These are phyloP conservation scores for Pseudogymnoascus sp. DNA, from an alignment of 2,329 filamentous ascomycete genomes.

Conservation along the genomic window DNA sequence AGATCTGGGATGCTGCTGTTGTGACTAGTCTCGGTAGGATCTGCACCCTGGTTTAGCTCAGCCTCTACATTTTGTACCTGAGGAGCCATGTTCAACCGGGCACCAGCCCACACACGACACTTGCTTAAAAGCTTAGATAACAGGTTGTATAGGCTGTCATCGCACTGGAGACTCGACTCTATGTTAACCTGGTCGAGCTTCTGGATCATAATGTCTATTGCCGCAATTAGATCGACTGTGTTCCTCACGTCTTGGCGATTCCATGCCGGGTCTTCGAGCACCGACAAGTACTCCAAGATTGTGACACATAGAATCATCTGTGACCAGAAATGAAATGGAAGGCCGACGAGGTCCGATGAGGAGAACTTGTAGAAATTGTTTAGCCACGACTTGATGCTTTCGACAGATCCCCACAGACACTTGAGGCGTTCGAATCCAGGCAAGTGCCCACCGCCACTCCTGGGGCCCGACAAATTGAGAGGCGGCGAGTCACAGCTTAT, in stretches of 20 bases:
- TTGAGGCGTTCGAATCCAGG: conserved; percentile 28
- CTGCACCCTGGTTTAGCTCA: not conserved
- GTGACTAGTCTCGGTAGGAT: conserved; percentile 24
- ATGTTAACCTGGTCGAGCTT: conserved; percentile 24
- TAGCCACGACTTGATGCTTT: conserved; percentile 30
- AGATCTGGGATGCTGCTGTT: conserved; percentile 11
- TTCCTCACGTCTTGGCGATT: conserved; percentile 30
- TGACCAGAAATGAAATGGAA: conserved; percentile 33
- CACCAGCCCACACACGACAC: conserved; percentile 11
- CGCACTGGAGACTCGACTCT: conserved; percentile 25
- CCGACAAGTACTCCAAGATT: conserved; percentile 32
- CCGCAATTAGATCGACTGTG: conserved; percentile 26
- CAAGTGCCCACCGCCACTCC: conserved; percentile 8
- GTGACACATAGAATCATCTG: conserved; percentile 31
- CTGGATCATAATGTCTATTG: conserved; percentile 28
- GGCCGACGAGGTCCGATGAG: conserved; percentile 22
- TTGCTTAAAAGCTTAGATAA: conserved; percentile 23
- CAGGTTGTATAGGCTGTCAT: conserved; percentile 25
- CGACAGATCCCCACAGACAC: conserved; percentile 30
- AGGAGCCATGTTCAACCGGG: not conserved
- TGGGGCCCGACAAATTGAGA: conserved; percentile 18
- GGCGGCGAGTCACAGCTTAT: conserved; percentile 19
- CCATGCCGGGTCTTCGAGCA: conserved; percentile 33
- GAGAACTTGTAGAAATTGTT: conserved; percentile 27
- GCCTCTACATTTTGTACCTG: not conserved